Evolutionary conservation across 495 filamentous ascomycete species (phyloP).

Genomic region (Aspergillus bridgeri): DNA sequence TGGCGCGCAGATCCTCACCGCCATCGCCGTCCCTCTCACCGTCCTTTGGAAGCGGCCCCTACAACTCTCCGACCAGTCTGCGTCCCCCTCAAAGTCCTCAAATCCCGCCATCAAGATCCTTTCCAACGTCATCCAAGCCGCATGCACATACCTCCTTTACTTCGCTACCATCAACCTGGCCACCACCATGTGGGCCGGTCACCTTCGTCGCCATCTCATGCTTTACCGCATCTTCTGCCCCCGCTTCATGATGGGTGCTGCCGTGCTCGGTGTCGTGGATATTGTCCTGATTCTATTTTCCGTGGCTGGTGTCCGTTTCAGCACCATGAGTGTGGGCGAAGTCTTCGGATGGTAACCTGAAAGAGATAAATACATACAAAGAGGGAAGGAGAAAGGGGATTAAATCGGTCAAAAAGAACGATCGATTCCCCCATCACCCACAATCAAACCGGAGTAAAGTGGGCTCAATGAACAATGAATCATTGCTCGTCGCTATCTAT

Average conservation of each 20-base stretch:
- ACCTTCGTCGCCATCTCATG: constrained; percentile 89
- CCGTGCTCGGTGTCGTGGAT: constrained; percentile 71
- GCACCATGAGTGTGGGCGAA: constrained; percentile 72
- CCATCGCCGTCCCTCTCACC: constrained; percentile 72
- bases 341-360: constrained; percentile 73
- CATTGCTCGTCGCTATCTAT: too few relatives aligned
- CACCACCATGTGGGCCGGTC: constrained; percentile 83
- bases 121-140: constrained; percentile 63
- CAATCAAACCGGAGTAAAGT: too few relatives aligned
- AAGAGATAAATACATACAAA: background rate
- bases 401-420: background rate
- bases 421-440: too few relatives aligned
- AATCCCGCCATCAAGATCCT: constrained; percentile 54
- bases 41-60: constrained; percentile 79
- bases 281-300: constrained; percentile 64
- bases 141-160: constrained; percentile 71
- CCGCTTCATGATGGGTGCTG: constrained; percentile 79
- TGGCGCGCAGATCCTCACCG: constrained; percentile 81
- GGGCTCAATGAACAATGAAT: background rate
- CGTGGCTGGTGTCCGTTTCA: constrained; percentile 67
- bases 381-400: background rate
- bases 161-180: constrained; percentile 76
- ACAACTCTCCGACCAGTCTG: constrained; percentile 30
- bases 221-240: constrained; percentile 94
- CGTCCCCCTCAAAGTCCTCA: constrained; percentile 28